phyloP scores from a whole-genome alignment of 306 rosid species.

The Cicer cuneatum region DNA sequence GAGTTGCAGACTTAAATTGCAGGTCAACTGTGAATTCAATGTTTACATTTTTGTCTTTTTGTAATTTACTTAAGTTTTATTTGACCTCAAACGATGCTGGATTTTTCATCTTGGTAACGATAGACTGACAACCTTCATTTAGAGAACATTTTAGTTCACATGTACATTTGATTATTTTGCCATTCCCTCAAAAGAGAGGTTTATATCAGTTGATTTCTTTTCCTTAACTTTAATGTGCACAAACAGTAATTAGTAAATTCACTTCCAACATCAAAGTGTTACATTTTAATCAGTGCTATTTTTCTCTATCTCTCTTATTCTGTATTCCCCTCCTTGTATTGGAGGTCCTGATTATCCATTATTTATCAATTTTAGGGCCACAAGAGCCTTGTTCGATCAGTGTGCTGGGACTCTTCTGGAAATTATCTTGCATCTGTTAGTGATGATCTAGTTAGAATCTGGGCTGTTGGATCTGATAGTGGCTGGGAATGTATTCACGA shows the following conservation, averaged over 20 bases:
- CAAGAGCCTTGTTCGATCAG: slow-evolving; percentile 55
- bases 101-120: not conserved
- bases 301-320: not conserved
- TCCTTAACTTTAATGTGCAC: not conserved
- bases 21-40: slow-evolving; percentile 53
- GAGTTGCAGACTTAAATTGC: slow-evolving; percentile 56
- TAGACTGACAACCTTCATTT: slow-evolving; percentile 3
- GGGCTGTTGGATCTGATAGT: slow-evolving; percentile 60
- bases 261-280: slow-evolving; percentile 6
- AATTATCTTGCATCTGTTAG: slow-evolving; percentile 77
- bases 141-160: slow-evolving; percentile 5
- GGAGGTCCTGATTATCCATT: not conserved
- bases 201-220: not conserved
- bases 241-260: not conserved
- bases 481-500: slow-evolving; percentile 61
- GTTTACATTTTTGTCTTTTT: not conserved
- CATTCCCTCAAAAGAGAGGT: not conserved
- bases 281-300: not conserved
- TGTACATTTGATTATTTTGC: slow-evolving; percentile 1
- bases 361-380: slow-evolving; percentile 65
- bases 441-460: slow-evolving; percentile 65
- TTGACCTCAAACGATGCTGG: not conserved
- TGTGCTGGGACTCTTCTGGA: slow-evolving; percentile 81
- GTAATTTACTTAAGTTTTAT: slow-evolving; percentile 15
- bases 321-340: not conserved